Conservation (phyloP, 192 early-diverging fungal genomes). For the Umbelopsis isabellina region DNA sequence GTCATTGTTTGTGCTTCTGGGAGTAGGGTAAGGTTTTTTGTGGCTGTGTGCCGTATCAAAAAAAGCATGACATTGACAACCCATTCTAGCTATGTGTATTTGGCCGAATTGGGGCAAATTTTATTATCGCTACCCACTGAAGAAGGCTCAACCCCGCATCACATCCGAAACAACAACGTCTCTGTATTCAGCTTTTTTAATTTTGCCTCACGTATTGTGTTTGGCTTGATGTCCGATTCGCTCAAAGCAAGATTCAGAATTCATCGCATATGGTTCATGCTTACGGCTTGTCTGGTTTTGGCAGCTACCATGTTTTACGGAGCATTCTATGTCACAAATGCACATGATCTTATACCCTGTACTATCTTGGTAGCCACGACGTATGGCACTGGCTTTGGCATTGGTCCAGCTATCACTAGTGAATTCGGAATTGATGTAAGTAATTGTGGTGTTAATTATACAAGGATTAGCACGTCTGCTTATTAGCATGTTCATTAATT, state of each 20-base stretch:
- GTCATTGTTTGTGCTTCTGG: constrained; percentile 29
- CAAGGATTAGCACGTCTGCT: too few relatives aligned
- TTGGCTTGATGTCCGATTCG: constrained; percentile 33
- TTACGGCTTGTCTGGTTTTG: constrained; percentile 20
- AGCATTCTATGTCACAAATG: constrained; percentile 12
- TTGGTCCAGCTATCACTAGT: constrained; percentile 34
- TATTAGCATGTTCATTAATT: neutral
- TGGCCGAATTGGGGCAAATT: constrained; percentile 35
- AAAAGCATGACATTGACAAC: neutral
- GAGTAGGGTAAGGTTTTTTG: constrained; percentile 24
- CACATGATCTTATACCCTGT: constrained; percentile 24
- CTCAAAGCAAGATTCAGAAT: constrained; percentile 28
- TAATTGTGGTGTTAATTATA: neutral
- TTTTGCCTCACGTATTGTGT: constrained; percentile 33
- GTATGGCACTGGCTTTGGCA: constrained; percentile 38
- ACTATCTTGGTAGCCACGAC: constrained; percentile 28
- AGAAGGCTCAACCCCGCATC: constrained; percentile 23
- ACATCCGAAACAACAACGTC: constrained; percentile 36
- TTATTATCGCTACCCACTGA: constrained; percentile 23
- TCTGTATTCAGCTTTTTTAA: constrained; percentile 36
- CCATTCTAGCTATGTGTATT: constrained; percentile 29
- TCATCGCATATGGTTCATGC: constrained; percentile 40
- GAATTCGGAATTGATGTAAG: constrained; percentile 38
- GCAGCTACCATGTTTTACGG: constrained; percentile 18
- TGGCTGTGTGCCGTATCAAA: neutral